Evolutionary conservation across 2,329 filamentous ascomycete genomes (phyloP), one percentile per base, ranked within the genome.

Genomic region (Fusarium agapanthi): DNA sequence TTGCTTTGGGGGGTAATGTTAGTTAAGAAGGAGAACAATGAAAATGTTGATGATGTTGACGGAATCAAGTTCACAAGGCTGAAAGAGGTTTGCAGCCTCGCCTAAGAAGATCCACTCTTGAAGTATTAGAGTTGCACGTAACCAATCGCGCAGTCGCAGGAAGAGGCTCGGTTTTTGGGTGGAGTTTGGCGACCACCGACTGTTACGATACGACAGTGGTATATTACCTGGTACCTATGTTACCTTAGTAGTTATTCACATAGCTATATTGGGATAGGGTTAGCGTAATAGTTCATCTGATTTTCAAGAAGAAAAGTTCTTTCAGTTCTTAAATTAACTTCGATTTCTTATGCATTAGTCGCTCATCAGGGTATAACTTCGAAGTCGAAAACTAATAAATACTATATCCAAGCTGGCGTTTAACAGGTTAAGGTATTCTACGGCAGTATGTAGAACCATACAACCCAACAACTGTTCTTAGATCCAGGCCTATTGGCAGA

Each of bases 341-440:
- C 71, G 67, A 73, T 75, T 73, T 73, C 63, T 57, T 77, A 74
- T 75, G 74, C 75, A 81, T 81, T 81, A 81, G 65, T 78, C 75
- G 69, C 76, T 79, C 75, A 69, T 76, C 75, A 75, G 81, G 81
- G 81, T 82, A 82, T 82, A 82, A 74, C 79, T 81, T 78, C 76
- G 69, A 78, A 79, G 73, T 76, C 78, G 73, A 74, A 75, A 80
- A 69, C 79, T 80, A 79, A 77, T 76, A 73, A 76, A 72, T 58
- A 67, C 75, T 77, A 76, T 77, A 79, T 75, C 75, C 78, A 79
- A 65, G 67, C 72, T 67, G 65, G 59, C 62, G 64, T 51, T 51
- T 43, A 53, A 61, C 41, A 70, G 59, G 51, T 54, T 24, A 34
- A 34, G 32, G 32, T 34, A 30, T 51, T 73, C 65, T 65, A 61